Percentiles rank a stretch among this genome's conserved stretches.
These are phyloP conservation scores for Calonectria pteridis DNA, from an alignment of 2,329 filamentous ascomycete genomes.

Conservation along the genomic window DNA sequence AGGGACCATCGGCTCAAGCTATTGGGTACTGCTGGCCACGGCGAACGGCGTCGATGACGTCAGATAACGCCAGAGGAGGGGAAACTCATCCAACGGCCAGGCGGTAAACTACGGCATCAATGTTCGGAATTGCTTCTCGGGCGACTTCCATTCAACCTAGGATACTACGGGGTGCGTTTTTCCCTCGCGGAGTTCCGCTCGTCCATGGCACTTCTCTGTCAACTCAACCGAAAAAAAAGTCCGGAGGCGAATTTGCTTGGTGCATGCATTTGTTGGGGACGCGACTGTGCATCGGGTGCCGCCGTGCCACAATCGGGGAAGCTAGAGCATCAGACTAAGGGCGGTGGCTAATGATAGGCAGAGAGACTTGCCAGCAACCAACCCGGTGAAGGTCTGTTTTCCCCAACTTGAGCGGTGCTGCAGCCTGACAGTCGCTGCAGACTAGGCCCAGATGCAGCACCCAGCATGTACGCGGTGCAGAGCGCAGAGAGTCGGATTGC, in stretches of 20 bases:
- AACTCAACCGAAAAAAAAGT: slow-evolving; percentile 18
- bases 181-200: neutral
- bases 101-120: neutral
- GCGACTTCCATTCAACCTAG: neutral
- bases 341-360: slow-evolving; percentile 6
- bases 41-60: slow-evolving; percentile 13
- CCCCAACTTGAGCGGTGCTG: slow-evolving; percentile 8
- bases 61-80: slow-evolving; percentile 9
- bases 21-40: neutral
- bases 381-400: neutral
- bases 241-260: neutral
- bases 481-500: neutral
- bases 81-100: slow-evolving; percentile 8
- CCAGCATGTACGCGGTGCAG: neutral
- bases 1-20: neutral
- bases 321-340: neutral
- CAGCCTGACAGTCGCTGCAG: neutral
- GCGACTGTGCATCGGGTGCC: slow-evolving; percentile 9
- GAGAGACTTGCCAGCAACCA: neutral
- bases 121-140: neutral
- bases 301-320: neutral
- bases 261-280: slow-evolving; percentile 26
- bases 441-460: neutral
- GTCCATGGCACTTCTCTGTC: neutral
- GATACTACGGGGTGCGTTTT: neutral